A percentile compares a stretch with the other conserved stretches of the same genome.
Conservation (phyloP, 768 basidiomycete genomes). For the Gymnopilus junonius region DNA sequence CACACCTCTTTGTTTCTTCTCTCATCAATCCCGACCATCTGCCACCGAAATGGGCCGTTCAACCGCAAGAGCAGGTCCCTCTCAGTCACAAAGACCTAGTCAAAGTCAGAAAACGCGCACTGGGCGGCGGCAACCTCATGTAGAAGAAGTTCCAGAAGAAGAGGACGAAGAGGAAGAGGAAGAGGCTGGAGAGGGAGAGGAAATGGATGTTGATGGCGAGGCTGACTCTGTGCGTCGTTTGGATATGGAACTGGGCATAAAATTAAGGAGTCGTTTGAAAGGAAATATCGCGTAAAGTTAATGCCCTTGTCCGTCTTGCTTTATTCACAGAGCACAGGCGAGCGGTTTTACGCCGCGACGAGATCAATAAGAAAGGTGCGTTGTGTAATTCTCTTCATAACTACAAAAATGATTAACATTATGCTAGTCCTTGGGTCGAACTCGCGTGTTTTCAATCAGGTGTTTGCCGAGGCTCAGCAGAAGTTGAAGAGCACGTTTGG, state of each 20-base stretch:
- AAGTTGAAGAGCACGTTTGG: conserved; percentile 72
- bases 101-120: conserved; percentile 41
- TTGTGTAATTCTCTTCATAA: neutral
- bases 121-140: conserved; percentile 22
- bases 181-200: conserved; percentile 41
- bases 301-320: conserved; percentile 78
- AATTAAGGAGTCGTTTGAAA: conserved; percentile 27
- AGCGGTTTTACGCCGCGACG: conserved; percentile 71
- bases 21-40: neutral
- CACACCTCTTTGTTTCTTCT: conserved; percentile 14
- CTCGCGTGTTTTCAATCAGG: conserved; percentile 62
- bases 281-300: conserved; percentile 69
- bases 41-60: conserved; percentile 36
- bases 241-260: neutral
- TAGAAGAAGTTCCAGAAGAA: conserved; percentile 39
- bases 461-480: conserved; percentile 67
- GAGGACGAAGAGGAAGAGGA: conserved; percentile 39
- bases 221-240: conserved; percentile 27
- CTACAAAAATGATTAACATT: neutral
- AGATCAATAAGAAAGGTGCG: conserved; percentile 83
- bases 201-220: conserved; percentile 35
- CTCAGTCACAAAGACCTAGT: conserved; percentile 43
- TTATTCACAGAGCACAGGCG: conserved; percentile 81
- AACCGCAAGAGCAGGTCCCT: conserved; percentile 40
- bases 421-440: conserved; percentile 39